A percentile compares a stretch with the other conserved stretches of the same genome.
These are phyloP conservation scores for Alternaria tenuissima DNA, from an alignment of 2,329 filamentous ascomycete species.

Conservation along the genomic window DNA sequence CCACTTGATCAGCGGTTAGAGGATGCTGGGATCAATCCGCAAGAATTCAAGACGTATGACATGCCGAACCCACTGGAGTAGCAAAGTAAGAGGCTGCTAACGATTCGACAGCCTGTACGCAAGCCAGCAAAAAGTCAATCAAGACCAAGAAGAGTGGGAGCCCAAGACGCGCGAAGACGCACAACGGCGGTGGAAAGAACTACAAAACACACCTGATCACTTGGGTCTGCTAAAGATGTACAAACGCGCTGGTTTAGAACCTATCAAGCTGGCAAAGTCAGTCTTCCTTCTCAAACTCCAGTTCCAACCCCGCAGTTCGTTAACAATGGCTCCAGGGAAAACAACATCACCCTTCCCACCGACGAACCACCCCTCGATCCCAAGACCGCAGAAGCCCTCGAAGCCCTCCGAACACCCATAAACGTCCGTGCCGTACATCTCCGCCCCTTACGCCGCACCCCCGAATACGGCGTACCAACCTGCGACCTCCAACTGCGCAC, in stretches of 20 bases:
- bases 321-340: slow-evolving; percentile 27
- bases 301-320: slow-evolving; percentile 1
- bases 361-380: slow-evolving; percentile 40
- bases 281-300: not conserved
- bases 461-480: slow-evolving; percentile 79
- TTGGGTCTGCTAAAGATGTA: slow-evolving; percentile 41
- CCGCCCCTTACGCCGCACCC: slow-evolving; percentile 77
- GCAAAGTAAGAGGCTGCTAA: slow-evolving; percentile 20
- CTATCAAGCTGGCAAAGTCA: slow-evolving; percentile 48
- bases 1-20: slow-evolving; percentile 37
- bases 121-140: slow-evolving; percentile 34
- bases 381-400: slow-evolving; percentile 42
- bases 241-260: slow-evolving; percentile 44
- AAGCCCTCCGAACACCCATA: slow-evolving; percentile 63
- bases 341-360: slow-evolving; percentile 42
- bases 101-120: slow-evolving; percentile 30
- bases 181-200: slow-evolving; percentile 37
- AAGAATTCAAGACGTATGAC: slow-evolving; percentile 41
- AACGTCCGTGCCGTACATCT: slow-evolving; percentile 87
- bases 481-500: slow-evolving; percentile 94
- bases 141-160: slow-evolving; percentile 30
- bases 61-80: not conserved
- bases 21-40: slow-evolving; percentile 38
- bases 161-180: slow-evolving; percentile 44
- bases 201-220: slow-evolving; percentile 44